Evolutionary conservation across 371 early-diverging fungal genomes (phyloP).

Genomic region (Syncephalastrum sp.): DNA sequence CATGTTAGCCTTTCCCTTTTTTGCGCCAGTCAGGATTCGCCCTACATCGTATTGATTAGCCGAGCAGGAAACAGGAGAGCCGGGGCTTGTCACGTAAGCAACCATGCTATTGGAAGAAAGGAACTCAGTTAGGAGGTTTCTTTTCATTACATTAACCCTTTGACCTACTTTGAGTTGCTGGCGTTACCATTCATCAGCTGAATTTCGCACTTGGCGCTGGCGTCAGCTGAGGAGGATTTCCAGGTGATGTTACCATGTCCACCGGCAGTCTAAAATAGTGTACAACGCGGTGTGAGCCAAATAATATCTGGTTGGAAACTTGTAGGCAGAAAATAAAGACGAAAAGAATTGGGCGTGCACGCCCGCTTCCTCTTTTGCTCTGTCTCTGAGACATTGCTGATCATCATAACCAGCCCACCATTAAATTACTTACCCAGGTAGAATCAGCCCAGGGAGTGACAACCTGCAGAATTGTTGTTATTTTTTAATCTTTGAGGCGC

Average conservation of each 20-base stretch:
- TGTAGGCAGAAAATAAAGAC: too few species aligned
- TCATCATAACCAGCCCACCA: not conserved
- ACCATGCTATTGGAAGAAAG: constrained; percentile 17
- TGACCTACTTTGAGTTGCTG: constrained; percentile 40
- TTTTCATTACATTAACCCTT: not conserved
- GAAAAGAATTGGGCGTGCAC: too few species aligned
- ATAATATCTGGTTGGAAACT: too few species aligned
- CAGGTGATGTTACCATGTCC: constrained; percentile 45
- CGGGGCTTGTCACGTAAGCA: constrained; percentile 22
- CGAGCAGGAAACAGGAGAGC: constrained; percentile 21
- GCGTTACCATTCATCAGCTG: constrained; percentile 42
- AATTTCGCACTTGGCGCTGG: constrained; percentile 36
- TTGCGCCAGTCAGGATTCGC: too few species aligned
- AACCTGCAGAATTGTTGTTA: constrained; percentile 22
- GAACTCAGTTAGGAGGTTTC: not conserved
- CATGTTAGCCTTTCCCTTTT: not conserved
- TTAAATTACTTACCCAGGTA: constrained; percentile 33
- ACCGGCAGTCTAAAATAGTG: constrained; percentile 30
- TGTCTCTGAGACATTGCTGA: not conserved
- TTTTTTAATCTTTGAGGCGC: not conserved
- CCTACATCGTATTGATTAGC: constrained; percentile 16
- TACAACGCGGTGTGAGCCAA: not conserved
- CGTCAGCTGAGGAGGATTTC: constrained; percentile 31
- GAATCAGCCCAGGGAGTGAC: constrained; percentile 40
- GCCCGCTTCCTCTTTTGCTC: not conserved